Evolutionary conservation across 371 early-diverging fungal genomes (phyloP), one percentile per base, ranked within the genome.

Genomic region (Cokeromyces recurvatus): DNA sequence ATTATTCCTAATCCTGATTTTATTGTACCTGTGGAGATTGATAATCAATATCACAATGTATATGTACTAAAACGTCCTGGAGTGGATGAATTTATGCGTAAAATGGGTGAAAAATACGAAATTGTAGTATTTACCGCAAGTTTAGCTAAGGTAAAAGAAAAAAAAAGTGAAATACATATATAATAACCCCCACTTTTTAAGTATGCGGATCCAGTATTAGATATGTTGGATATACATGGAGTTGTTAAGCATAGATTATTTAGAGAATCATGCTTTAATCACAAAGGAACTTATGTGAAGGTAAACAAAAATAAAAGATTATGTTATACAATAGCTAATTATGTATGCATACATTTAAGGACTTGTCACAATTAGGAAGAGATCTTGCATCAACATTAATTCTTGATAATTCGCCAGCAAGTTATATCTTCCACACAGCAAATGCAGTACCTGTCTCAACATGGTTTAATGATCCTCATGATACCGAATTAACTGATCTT

Each of bases 191-290:
- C 31, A 32, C 20, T 65, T 46, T 44, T 65, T 38, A 70, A 92
- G 90, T 98, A 98, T 60, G 99, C 96, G 23, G 94, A 96, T 64
- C 97, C 97, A 17, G 96, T 97, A 2, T 68, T 97, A 27, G 95
- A 96, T 68, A 82, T 86, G 72, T 76, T 98, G 38, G 99, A 97
- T 79, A 71, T 68, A 44, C 80, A 83, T 58, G 70, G 79, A 34
- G 92, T 90, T 3, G 86, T 98, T 20, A 79, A 81, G 41, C 94
- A 96, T 65, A 77, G 95, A 32, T 74, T 98, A 42, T 97, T 94
- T 79, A 84, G 99, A 55, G 95, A 96, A 59, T 85, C 90, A n/a
- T 98, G 99, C 70, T 82, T 85, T 44, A 84, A 94, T 64, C 88
- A 93, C 64, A 87, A 87, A 55, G 95, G 96, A 43, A 95, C 88